Evolutionary conservation across 768 basidiomycete species (phyloP).

Genomic region (Xerocomellus chrysenteron): DNA sequence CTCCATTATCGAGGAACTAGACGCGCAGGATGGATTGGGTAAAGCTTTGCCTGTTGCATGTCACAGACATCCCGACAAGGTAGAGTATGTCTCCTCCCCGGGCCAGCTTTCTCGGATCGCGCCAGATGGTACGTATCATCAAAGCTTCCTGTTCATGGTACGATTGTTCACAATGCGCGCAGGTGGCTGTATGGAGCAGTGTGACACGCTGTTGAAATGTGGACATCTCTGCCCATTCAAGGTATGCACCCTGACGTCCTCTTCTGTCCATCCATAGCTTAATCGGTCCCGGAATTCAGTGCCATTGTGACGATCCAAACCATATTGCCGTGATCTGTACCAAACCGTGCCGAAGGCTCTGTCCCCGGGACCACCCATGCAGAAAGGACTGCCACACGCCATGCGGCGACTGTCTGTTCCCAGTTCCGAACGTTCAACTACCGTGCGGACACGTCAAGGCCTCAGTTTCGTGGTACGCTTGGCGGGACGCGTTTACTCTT

Average conservation of each 20-base stretch:
- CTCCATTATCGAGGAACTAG: slow-evolving; percentile 55
- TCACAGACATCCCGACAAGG: slow-evolving; percentile 48
- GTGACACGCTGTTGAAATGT: slow-evolving; percentile 51
- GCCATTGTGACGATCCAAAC: slow-evolving; percentile 58
- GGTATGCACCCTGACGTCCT: slow-evolving; percentile 32
- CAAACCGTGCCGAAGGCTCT: slow-evolving; percentile 51
- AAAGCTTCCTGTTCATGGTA: not conserved
- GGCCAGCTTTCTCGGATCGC: slow-evolving; percentile 50
- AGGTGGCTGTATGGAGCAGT: slow-evolving; percentile 66
- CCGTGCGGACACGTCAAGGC: slow-evolving; percentile 55
- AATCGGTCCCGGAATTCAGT: slow-evolving; percentile 34
- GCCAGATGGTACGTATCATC: slow-evolving; percentile 48
- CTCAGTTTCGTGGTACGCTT: slow-evolving; percentile 50
- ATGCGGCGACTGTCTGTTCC: slow-evolving; percentile 55
- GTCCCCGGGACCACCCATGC: slow-evolving; percentile 60
- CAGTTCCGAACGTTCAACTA: slow-evolving; percentile 44
- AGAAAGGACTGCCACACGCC: slow-evolving; percentile 45
- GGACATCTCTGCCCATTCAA: slow-evolving; percentile 66
- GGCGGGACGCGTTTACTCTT: not conserved
- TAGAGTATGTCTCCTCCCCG: slow-evolving; percentile 46
- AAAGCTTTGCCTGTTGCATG: slow-evolving; percentile 56
- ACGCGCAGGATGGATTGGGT: slow-evolving; percentile 46
- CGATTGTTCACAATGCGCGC: not conserved
- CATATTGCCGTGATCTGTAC: slow-evolving; percentile 49
- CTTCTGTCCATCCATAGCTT: not conserved